These are phyloP conservation scores for Colletotrichum trifolii DNA, from an alignment of 2,329 filamentous ascomycete species.

Conservation along the genomic window DNA sequence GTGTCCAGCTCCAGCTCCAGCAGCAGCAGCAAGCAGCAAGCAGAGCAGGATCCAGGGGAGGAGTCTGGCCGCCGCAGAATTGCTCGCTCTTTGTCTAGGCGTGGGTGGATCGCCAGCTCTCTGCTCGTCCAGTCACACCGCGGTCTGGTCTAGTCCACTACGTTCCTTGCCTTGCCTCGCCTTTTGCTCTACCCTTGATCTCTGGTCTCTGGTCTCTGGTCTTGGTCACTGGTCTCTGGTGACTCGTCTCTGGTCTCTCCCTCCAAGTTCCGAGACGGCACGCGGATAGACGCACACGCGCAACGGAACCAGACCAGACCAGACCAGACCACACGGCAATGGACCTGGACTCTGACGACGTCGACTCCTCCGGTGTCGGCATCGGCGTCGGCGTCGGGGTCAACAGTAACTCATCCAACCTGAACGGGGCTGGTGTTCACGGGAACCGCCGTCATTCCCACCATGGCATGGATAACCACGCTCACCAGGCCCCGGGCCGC, in stretches of 20 bases:
- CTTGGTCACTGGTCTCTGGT: not conserved
- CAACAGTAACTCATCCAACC: constrained; percentile 3
- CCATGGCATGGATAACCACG: constrained; percentile 18
- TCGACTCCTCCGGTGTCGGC: constrained; percentile 30
- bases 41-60: not conserved
- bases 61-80: constrained; percentile 25
- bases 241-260: not conserved
- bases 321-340: constrained; percentile 10
- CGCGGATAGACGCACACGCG: no score
- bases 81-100: not conserved
- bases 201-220: not conserved
- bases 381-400: constrained; percentile 19
- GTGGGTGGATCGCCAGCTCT: no score
- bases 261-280: no score
- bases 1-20: constrained; percentile 20
- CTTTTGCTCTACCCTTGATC: not conserved
- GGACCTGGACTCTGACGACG: constrained; percentile 29
- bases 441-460: constrained; percentile 29
- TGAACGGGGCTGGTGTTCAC: constrained; percentile 1
- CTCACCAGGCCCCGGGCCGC: not conserved
- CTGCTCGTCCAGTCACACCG: no score
- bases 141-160: no score
- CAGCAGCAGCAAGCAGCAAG: constrained; percentile 27
- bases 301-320: no score
- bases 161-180: no score